A percentile compares a stretch with the other conserved stretches of the same genome.
Conservation (phyloP, 257 asterid genomes). For the Capsicum pubescens region DNA sequence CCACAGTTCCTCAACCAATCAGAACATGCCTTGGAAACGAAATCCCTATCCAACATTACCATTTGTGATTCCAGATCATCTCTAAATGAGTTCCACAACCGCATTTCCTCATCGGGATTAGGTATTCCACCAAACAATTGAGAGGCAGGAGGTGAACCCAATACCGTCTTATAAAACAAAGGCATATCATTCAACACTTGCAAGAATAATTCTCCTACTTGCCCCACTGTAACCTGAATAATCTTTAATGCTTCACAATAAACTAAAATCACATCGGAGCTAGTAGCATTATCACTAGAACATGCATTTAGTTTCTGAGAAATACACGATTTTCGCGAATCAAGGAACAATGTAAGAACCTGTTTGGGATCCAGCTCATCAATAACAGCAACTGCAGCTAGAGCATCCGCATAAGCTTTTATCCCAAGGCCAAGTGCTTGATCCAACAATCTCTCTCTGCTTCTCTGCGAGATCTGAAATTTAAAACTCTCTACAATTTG, state of each 20-base stretch:
- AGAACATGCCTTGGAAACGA: slow-evolving; percentile 81
- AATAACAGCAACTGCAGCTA: slow-evolving; percentile 83
- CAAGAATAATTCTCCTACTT: slow-evolving; percentile 93
- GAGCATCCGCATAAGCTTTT: slow-evolving; percentile 89
- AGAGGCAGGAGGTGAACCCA: slow-evolving; percentile 95
- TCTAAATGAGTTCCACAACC: slow-evolving; percentile 86
- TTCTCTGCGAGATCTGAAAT: slow-evolving; percentile 89
- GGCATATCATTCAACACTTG: slow-evolving; percentile 94
- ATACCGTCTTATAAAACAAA: slow-evolving; percentile 77
- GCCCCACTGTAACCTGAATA: slow-evolving; percentile 88
- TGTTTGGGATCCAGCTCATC: slow-evolving; percentile 90
- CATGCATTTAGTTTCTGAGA: slow-evolving; percentile 76
- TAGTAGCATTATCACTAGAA: slow-evolving; percentile 59
- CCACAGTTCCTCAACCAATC: slow-evolving; percentile 96
- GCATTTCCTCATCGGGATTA: slow-evolving; percentile 89
- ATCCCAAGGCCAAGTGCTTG: slow-evolving; percentile 64
- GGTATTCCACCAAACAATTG: slow-evolving; percentile 99
- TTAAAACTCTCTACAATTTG: slow-evolving; percentile 92
- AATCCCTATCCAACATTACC: slow-evolving; percentile 71
- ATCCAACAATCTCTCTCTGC: slow-evolving; percentile 87
- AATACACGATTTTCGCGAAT: slow-evolving; percentile 77
- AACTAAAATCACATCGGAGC: slow-evolving; percentile 79
- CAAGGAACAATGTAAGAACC: slow-evolving; percentile 75
- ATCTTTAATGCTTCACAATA: slow-evolving; percentile 84
- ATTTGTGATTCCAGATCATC: slow-evolving; percentile 78